phyloP scores from a whole-genome alignment of 1,139 yeast genomes.

The Saccharomycopsis hybrid region DNA sequence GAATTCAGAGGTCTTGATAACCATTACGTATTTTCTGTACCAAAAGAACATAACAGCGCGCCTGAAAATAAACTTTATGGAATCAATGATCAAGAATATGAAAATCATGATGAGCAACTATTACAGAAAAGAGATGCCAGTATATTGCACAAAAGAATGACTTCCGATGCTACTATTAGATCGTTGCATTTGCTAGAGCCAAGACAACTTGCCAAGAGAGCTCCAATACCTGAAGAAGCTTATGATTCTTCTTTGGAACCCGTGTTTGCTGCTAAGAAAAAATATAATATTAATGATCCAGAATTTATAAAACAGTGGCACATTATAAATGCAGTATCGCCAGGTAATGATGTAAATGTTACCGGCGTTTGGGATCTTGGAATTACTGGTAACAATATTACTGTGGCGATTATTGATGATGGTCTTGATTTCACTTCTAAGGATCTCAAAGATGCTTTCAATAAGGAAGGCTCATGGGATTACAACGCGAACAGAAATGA shows the following conservation, averaged over 20 bases:
- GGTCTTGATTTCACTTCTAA: constrained; percentile 78
- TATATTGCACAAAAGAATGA: constrained; percentile 20
- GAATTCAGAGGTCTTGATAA: constrained; percentile 50
- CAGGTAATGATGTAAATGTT: constrained; percentile 84
- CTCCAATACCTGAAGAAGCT: constrained; percentile 32
- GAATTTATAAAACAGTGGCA: constrained; percentile 86
- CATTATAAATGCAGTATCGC: constrained; percentile 59
- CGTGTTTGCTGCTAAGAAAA: constrained; percentile 39
- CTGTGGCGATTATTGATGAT: constrained; percentile 89
- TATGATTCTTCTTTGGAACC: constrained; percentile 45
- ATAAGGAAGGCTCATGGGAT: constrained; percentile 81
- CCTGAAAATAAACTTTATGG: constrained; percentile 15
- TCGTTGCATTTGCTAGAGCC: constrained; percentile 49
- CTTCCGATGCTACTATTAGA: constrained; percentile 31
- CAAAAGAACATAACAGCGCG: constrained; percentile 28
- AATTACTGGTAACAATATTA: constrained; percentile 74
- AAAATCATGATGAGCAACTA: constrained; percentile 34
- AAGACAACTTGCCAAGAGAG: constrained; percentile 40
- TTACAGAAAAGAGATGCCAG: constrained; percentile 16
- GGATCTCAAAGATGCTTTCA: constrained; percentile 69
- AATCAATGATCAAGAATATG: constrained; percentile 23
- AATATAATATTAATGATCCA: constrained; percentile 72
- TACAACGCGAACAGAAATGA: constrained; percentile 68
- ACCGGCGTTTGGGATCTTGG: constrained; percentile 80
- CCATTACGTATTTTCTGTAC: constrained; percentile 56